Percentiles rank a stretch among this genome's conserved stretches.
These are phyloP conservation scores for Eutypella sp. DNA, from an alignment of 2,329 filamentous ascomycete genomes.

Conservation along the genomic window DNA sequence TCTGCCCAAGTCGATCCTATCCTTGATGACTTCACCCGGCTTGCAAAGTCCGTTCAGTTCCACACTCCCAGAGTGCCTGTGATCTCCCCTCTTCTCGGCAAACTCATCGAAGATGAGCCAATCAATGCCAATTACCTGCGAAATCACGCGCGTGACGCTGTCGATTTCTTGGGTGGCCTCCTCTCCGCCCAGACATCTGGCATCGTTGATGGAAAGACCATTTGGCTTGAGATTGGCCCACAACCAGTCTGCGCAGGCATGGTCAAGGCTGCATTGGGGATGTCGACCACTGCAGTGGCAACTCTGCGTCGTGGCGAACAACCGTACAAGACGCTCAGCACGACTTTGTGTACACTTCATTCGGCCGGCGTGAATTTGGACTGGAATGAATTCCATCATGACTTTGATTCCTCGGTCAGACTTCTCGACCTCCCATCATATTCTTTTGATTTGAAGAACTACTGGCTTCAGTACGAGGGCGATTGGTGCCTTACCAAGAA, in stretches of 20 bases:
- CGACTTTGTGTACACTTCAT: constrained; percentile 53
- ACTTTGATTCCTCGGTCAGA: constrained; percentile 52
- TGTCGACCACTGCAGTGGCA: constrained; percentile 48
- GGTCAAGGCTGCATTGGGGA: constrained; percentile 59
- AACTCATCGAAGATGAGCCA: constrained; percentile 52
- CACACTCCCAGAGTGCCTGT: constrained; percentile 53
- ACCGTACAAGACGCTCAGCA: constrained; percentile 58
- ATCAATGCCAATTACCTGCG: constrained; percentile 60
- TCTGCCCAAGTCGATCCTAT: constrained; percentile 61
- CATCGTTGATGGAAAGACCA: constrained; percentile 59
- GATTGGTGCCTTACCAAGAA: constrained; percentile 63
- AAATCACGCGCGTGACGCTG: constrained; percentile 61
- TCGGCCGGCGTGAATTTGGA: constrained; percentile 53
- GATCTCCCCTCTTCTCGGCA: constrained; percentile 62
- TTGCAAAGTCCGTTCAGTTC: constrained; percentile 50
- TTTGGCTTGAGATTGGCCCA: constrained; percentile 71
- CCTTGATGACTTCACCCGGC: constrained; percentile 52
- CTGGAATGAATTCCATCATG: constrained; percentile 63
- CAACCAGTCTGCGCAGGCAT: constrained; percentile 65
- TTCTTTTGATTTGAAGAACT: constrained; percentile 65
- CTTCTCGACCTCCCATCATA: constrained; percentile 65
- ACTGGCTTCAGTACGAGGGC: constrained; percentile 62
- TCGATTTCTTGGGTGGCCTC: constrained; percentile 63
- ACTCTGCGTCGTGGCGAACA: constrained; percentile 59
- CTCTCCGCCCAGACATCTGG: constrained; percentile 52